Percentiles rank a stretch among this genome's conserved stretches.
Conservation (phyloP, 2,329 filamentous ascomycete genomes). For the Venturia asperata region DNA sequence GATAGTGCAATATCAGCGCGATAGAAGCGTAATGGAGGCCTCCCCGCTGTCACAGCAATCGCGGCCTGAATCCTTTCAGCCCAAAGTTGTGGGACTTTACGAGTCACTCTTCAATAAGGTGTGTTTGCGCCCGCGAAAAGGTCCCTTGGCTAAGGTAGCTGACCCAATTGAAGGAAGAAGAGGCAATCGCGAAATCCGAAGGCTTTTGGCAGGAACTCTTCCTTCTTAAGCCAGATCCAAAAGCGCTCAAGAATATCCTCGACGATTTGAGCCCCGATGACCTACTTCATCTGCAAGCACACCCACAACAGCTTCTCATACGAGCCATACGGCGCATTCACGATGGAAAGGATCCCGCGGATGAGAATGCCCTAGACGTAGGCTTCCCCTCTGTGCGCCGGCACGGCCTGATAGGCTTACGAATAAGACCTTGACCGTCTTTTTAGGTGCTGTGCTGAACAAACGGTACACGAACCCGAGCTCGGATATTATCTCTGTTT, state of each 20-base stretch:
- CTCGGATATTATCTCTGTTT: conserved; percentile 83
- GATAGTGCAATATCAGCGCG: background rate
- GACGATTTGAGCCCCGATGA: conserved; percentile 65
- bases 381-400: conserved; percentile 27
- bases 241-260: conserved; percentile 60
- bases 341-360: conserved; percentile 51
- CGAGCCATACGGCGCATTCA: conserved; percentile 65
- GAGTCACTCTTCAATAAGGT: conserved; percentile 63
- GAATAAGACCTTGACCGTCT: conserved; percentile 75
- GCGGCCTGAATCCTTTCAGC: conserved; percentile 83
- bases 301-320: conserved; percentile 71
- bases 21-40: conserved; percentile 58
- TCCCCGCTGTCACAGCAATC: conserved; percentile 91
- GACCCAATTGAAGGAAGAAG: conserved; percentile 36
- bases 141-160: conserved; percentile 21
- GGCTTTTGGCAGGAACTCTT: conserved; percentile 98
- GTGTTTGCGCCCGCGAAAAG: conserved; percentile 19
- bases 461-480: conserved; percentile 95
- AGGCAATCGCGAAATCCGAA: conserved; percentile 64
- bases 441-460: conserved; percentile 70
- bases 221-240: conserved; percentile 70
- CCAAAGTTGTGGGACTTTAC: conserved; percentile 89
- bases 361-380: conserved; percentile 82
- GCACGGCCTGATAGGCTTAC: conserved; percentile 32
- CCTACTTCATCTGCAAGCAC: conserved; percentile 65